Base-by-base conservation (phyloP, 176 grass and related monocot species). In the Secale cereale region DNA sequence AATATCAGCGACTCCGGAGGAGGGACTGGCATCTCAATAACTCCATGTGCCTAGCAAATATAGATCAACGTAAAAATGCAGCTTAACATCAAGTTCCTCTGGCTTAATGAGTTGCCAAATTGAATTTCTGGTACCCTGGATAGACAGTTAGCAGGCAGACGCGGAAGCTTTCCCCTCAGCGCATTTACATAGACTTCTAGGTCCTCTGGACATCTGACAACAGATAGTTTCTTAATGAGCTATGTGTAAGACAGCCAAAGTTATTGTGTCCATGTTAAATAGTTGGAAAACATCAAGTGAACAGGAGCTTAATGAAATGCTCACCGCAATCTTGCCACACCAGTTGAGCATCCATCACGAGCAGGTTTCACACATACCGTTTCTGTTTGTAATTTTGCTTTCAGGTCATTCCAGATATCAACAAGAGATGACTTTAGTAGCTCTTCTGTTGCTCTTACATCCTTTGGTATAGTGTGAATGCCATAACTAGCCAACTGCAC, bases 281-380 rank as follows among this genome's bases (percentile, higher is more conserved):
- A 56, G 15, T 37, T 54, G 0, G 48, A 72, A 30, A 60, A 86
- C 20, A 20, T 39, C n/a, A 43, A 70, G 20, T 16, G 15, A 19
- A 28, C 52, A 63, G 26, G 67, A 86, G 40, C 19, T 52, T 36
- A 35, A 54, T 35, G 68, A 79, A 83, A 83, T 77, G 52, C 78
- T 86, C 87, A 95, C 96, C 96, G 82, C 66, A 98, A 76, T 94
- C 96, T 95, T 85, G 93, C 96, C 66, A 98, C 93, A 78, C 96
- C 96, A 91, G 96, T 98, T 40, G 96, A 98, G 83, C 96, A 98
- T 71, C 96, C 96, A 26, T 98, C 96, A 85, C 91, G 72, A 89
- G 91, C 85, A 81, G 96, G 96, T 87, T 98, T 98, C 87, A 98
- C 93, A 85, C 96, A 98, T 28, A 95, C 79, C 4, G 96, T 92